Conservation (phyloP, 2,329 filamentous ascomycete species). For the Pseudogymnoascus sp. region DNA sequence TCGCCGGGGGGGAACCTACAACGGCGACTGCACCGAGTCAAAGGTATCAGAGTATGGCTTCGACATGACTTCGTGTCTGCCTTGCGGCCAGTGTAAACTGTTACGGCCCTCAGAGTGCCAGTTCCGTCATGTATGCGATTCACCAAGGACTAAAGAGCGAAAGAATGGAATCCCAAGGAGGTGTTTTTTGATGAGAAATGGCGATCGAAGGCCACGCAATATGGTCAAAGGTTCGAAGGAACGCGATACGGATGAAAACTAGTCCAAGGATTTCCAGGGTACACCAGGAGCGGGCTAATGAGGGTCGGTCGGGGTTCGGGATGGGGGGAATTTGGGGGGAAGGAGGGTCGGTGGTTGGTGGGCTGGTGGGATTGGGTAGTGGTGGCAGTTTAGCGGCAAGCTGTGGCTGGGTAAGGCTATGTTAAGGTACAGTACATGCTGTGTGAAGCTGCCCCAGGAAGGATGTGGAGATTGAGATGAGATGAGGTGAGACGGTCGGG, state of each 20-base stretch:
- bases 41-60: constrained; percentile 25
- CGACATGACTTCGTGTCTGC: constrained; percentile 20
- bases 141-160: neutral
- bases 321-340: neutral
- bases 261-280: neutral
- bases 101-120: constrained; percentile 2
- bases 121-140: constrained; percentile 10
- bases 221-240: constrained; percentile 2
- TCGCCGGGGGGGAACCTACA: constrained; percentile 16
- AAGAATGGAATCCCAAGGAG: neutral
- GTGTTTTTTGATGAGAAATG: neutral
- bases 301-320: neutral
- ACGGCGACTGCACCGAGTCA: constrained; percentile 21
- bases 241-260: constrained; percentile 6
- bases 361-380: neutral
- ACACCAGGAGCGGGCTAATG: neutral
- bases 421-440: constrained; percentile 1
- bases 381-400: neutral
- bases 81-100: constrained; percentile 1
- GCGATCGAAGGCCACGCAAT: neutral
- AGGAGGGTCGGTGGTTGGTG: neutral
- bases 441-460: neutral
- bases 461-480: neutral
- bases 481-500: neutral
- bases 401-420: constrained; percentile 3